Evolutionary conservation across 164 flowering plant species (phyloP).

Genomic region (Piper betle): DNA sequence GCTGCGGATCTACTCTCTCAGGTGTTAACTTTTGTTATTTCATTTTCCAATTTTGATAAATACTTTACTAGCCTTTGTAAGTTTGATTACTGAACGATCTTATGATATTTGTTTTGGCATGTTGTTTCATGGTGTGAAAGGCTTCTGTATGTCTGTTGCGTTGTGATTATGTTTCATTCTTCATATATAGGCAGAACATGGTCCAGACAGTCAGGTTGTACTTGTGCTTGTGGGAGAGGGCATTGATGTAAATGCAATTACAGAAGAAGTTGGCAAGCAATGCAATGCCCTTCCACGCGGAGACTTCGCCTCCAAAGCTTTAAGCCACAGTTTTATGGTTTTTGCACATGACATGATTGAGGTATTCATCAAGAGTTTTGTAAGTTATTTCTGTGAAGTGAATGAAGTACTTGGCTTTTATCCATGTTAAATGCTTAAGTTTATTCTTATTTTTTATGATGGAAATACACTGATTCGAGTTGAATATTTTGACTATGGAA

Average conservation of each 20-base stretch:
- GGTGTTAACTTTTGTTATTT: slow-evolving; percentile 22
- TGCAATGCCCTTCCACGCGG: slow-evolving; percentile 81
- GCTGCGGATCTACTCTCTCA: slow-evolving; percentile 94
- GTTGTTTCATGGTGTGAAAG: no score
- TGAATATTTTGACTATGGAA: neutral
- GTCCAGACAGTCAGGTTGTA: slow-evolving; percentile 99
- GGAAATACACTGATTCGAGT: neutral
- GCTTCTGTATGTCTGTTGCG: neutral
- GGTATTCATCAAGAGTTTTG: slow-evolving; percentile 26
- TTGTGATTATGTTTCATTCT: slow-evolving; percentile 1
- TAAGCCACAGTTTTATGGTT: slow-evolving; percentile 74
- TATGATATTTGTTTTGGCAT: no score
- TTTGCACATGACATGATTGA: slow-evolving; percentile 82
- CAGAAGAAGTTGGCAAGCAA: slow-evolving; percentile 65
- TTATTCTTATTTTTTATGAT: neutral
- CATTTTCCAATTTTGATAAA: neutral
- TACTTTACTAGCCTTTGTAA: neutral
- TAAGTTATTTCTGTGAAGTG: neutral
- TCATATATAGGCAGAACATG: slow-evolving; percentile 86
- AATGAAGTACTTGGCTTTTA: no score
- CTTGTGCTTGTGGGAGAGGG: slow-evolving; percentile 84
- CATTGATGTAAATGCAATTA: slow-evolving; percentile 55
- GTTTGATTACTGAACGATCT: neutral
- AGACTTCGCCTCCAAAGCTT: slow-evolving; percentile 72
- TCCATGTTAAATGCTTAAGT: neutral